Conservation (phyloP, 768 basidiomycete genomes). For the Xerocomus spinulosus region DNA sequence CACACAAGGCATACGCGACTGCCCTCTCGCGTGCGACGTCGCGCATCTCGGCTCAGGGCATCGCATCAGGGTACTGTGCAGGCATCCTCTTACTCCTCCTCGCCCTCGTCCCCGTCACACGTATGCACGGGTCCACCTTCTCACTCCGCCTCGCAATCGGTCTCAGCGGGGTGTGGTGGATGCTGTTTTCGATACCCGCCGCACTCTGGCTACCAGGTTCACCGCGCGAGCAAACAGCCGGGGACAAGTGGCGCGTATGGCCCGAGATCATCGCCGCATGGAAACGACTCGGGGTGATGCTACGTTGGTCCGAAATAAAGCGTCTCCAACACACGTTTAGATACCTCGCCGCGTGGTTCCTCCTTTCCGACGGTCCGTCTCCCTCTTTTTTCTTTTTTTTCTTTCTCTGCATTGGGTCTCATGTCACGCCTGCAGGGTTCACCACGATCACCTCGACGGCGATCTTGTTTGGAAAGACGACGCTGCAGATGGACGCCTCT, state of each 20-base stretch:
- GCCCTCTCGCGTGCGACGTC: conserved; percentile 71
- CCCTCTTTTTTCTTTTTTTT: conserved; percentile 31
- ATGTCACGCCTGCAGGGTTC: no score
- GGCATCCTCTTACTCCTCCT: conserved; percentile 76
- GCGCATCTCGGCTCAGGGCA: conserved; percentile 78
- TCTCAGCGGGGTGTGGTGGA: conserved; percentile 87
- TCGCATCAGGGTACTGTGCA: conserved; percentile 80
- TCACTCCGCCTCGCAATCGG: conserved; percentile 81
- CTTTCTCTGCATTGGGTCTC: no score
- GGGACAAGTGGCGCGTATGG: conserved; percentile 39
- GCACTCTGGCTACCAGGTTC: conserved; percentile 63
- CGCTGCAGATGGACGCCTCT: conserved; percentile 73
- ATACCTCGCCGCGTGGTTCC: conserved; percentile 91
- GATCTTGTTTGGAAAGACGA: conserved; percentile 87
- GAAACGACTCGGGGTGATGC: conserved; percentile 70
- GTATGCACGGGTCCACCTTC: conserved; percentile 69
- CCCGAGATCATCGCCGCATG: conserved; percentile 66
- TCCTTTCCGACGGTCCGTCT: conserved; percentile 79
- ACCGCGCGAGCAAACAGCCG: background rate
- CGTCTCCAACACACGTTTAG: conserved; percentile 79
- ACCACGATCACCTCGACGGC: conserved; percentile 92
- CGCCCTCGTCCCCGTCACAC: conserved; percentile 72
- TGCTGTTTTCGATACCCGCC: conserved; percentile 72
- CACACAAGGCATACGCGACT: conserved; percentile 44
- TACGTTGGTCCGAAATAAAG: conserved; percentile 67